A percentile compares a stretch with the other conserved stretches of the same genome.
phyloP scores from a whole-genome alignment of 352 stramenopile species.

The Hyaloperonospora arabidopsidis region DNA sequence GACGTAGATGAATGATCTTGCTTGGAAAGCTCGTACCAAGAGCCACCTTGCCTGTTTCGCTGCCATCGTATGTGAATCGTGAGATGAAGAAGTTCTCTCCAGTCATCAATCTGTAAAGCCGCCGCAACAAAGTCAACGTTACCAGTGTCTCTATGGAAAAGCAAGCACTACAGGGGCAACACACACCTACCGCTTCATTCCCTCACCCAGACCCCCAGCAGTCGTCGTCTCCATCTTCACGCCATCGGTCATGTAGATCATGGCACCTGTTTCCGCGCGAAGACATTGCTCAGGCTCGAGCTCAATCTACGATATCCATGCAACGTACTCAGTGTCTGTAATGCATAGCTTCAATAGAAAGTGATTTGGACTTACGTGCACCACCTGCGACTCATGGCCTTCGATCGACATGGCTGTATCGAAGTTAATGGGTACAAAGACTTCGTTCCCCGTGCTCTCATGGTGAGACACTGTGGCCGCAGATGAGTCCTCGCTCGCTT shows the following conservation, averaged over 20 bases:
- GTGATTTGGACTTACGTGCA: slow-evolving; percentile 44
- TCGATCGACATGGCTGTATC: slow-evolving; percentile 67
- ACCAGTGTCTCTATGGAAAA: slow-evolving; percentile 15
- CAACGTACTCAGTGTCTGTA: background rate
- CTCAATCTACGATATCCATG: slow-evolving; percentile 44
- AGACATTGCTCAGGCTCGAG: slow-evolving; percentile 88
- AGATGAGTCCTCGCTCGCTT: slow-evolving; percentile 8
- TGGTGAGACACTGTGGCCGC: slow-evolving; percentile 15
- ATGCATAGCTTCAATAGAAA: background rate
- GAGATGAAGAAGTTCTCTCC: slow-evolving; percentile 79
- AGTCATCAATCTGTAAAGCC: slow-evolving; percentile 51
- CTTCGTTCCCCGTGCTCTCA: slow-evolving; percentile 39
- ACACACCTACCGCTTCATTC: slow-evolving; percentile 69
- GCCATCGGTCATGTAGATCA: slow-evolving; percentile 94
- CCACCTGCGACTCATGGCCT: slow-evolving; percentile 80
- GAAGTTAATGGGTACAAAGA: slow-evolving; percentile 80
- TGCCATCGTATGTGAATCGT: slow-evolving; percentile 58
- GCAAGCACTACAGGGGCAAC: slow-evolving; percentile 35
- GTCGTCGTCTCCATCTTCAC: slow-evolving; percentile 88
- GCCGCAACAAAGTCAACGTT: slow-evolving; percentile 4
- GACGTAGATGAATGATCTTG: slow-evolving; percentile 85
- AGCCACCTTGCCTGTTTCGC: slow-evolving; percentile 68
- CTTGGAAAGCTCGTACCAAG: slow-evolving; percentile 85
- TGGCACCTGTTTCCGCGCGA: slow-evolving; percentile 87
- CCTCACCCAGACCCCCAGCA: slow-evolving; percentile 84